phyloP scores from a whole-genome alignment of 805 yeast genomes.

The Schwanniomyces vanrijiae region DNA sequence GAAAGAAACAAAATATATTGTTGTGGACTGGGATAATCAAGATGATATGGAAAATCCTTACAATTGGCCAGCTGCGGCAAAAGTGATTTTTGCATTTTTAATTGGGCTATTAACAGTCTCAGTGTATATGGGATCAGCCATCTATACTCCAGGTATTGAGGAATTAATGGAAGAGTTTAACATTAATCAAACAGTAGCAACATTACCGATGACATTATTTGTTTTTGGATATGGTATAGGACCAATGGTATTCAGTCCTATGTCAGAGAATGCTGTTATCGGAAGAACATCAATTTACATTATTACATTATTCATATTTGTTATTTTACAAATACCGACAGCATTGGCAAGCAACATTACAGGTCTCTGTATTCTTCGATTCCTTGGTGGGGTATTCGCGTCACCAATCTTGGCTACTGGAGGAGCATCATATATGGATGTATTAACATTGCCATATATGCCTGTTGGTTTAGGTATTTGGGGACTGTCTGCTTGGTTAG shows the following conservation, averaged over 20 bases:
- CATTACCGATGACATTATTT: slow-evolving; percentile 49
- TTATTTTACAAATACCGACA: slow-evolving; percentile 51
- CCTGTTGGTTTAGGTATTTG: slow-evolving; percentile 47
- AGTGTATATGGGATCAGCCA: slow-evolving; percentile 52
- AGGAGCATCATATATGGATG: slow-evolving; percentile 52
- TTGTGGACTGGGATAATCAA: slow-evolving; percentile 25
- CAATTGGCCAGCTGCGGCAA: slow-evolving; percentile 47
- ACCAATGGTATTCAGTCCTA: slow-evolving; percentile 54
- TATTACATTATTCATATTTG: slow-evolving; percentile 43
- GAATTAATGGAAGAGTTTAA: slow-evolving; percentile 41
- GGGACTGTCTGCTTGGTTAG: slow-evolving; percentile 50
- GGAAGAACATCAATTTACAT: slow-evolving; percentile 52
- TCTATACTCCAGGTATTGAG: slow-evolving; percentile 48
- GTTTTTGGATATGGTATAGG: slow-evolving; percentile 61
- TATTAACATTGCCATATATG: slow-evolving; percentile 35
- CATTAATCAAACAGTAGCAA: slow-evolving; percentile 41
- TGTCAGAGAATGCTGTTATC: slow-evolving; percentile 49
- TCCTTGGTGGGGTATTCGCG: slow-evolving; percentile 50
- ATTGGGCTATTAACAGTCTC: slow-evolving; percentile 44
- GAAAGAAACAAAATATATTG: not conserved
- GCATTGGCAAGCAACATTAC: slow-evolving; percentile 49
- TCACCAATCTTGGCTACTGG: slow-evolving; percentile 55
- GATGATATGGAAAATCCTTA: slow-evolving; percentile 52
- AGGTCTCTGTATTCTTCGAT: slow-evolving; percentile 46
- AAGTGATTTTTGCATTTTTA: slow-evolving; percentile 30